Base-by-base conservation (phyloP, 768 basidiomycete species). In the Lactifluus subvellereus region DNA sequence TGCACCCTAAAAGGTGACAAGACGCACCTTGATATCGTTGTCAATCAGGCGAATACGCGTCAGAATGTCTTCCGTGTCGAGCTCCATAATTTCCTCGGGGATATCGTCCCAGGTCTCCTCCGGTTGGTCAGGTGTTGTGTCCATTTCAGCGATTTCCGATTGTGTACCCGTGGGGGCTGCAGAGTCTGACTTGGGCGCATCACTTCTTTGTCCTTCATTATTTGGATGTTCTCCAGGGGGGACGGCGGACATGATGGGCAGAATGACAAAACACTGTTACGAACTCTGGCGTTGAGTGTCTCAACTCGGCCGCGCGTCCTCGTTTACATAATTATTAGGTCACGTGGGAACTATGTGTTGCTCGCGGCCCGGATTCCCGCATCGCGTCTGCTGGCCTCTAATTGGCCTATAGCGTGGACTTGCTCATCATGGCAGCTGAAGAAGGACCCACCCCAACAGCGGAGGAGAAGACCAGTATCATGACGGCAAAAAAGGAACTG, bases 1-100 rank as follows among this genome's bases (percentile, higher is more conserved):
- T 42, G 42, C 18, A 35, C 57, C 27, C 6, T 48, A 38, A 16
- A 20, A 10, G 27, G 43, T 22, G 32, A 13, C 35, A 7, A 51
- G 45, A 60, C 79, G 59, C 49, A 89, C 94, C 83, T 94, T 95
- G 71, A 98, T 85, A 71, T 99, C 97, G 71, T 97, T 98, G 64
- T 99, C 96, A 68, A 99, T 93, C 62, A 99, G 81, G 64, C 96
- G 81, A 76, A 87, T 89, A 75, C 95, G 83, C 59, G 93, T 93
- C 65, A 86, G 72, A 68, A 98, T 91, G 66, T 98, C 95, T 52
- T 97, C 94, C 1, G 90, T 86, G 66, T 79, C 80, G 50, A 94
- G 77, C 37, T 80, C 77, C 74, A 87, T 76, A 68, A 99, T 89
- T 40, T 96, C 92, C 66, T 88, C 87, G 1, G 96, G 94, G 57